Evolutionary conservation across 2,329 filamentous ascomycete genomes (phyloP).

Genomic region (Graphiopsis chlorocephala): DNA sequence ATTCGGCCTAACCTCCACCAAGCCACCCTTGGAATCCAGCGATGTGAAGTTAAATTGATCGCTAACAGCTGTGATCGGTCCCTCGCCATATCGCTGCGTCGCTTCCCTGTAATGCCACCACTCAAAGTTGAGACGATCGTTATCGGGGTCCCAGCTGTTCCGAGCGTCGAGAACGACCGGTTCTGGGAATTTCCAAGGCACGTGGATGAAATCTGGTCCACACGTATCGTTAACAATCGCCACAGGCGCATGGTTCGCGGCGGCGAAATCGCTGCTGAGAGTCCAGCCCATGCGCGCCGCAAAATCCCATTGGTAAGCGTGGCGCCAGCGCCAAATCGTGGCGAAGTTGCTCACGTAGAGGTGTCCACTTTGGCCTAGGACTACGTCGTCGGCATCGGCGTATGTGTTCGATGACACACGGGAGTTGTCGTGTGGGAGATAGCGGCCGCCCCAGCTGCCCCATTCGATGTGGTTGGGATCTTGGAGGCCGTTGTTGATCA

Average conservation of each 20-base stretch:
- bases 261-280: not conserved
- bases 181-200: not conserved
- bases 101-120: slow-evolving; percentile 6
- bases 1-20: not conserved
- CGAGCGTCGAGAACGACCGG: not conserved
- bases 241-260: not conserved
- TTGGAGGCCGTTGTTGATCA: slow-evolving; percentile 49
- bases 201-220: not conserved
- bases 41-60: not conserved
- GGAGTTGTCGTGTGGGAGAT: slow-evolving; percentile 37
- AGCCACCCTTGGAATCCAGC: not conserved
- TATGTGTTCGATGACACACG: slow-evolving; percentile 39
- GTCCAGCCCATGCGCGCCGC: slow-evolving; percentile 51
- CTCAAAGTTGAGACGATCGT: not conserved
- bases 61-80: not conserved
- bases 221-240: not conserved
- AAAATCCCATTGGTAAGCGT: slow-evolving; percentile 52
- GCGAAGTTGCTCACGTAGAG: slow-evolving; percentile 46
- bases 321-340: slow-evolving; percentile 53
- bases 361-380: slow-evolving; percentile 34
- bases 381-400: slow-evolving; percentile 31
- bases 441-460: slow-evolving; percentile 52
- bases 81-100: not conserved
- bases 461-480: slow-evolving; percentile 45
- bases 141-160: not conserved